Evolutionary conservation across 495 filamentous ascomycete species (phyloP).

Genomic region (Penicillium cataractarum): DNA sequence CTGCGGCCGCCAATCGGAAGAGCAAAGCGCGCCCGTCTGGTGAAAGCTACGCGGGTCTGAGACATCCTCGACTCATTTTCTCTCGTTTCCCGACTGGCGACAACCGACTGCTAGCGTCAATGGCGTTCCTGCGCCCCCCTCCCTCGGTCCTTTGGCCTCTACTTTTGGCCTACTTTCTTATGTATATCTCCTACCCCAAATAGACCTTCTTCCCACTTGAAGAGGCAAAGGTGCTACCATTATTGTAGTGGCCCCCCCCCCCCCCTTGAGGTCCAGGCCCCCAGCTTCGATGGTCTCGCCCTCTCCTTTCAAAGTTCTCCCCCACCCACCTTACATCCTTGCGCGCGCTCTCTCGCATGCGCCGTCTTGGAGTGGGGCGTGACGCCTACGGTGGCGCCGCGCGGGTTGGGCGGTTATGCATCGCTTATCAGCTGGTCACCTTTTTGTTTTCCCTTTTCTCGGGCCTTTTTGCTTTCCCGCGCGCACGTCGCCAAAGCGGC

Average conservation of each 20-base stretch:
- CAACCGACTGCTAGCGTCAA: background rate
- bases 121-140: constrained; percentile 4
- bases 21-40: constrained; percentile 23
- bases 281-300: too few relatives aligned
- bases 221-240: too few relatives aligned
- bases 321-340: constrained; percentile 7
- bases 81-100: constrained; percentile 17
- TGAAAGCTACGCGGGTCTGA: constrained; percentile 32
- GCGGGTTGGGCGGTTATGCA: constrained; percentile 37
- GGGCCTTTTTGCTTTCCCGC: background rate
- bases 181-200: background rate
- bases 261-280: too few relatives aligned
- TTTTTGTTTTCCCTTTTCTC: background rate
- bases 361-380: background rate
- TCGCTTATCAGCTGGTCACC: constrained; percentile 27
- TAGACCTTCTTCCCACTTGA: too few relatives aligned
- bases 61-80: constrained; percentile 22
- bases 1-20: constrained; percentile 35
- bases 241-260: too few relatives aligned
- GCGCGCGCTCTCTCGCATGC: constrained; percentile 16
- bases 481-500: background rate
- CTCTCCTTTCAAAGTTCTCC: background rate
- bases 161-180: background rate
- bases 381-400: constrained; percentile 21
- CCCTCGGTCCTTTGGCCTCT: background rate